Conservation (phyloP, 2,329 filamentous ascomycete species). For the Microdochium bolleyi region DNA sequence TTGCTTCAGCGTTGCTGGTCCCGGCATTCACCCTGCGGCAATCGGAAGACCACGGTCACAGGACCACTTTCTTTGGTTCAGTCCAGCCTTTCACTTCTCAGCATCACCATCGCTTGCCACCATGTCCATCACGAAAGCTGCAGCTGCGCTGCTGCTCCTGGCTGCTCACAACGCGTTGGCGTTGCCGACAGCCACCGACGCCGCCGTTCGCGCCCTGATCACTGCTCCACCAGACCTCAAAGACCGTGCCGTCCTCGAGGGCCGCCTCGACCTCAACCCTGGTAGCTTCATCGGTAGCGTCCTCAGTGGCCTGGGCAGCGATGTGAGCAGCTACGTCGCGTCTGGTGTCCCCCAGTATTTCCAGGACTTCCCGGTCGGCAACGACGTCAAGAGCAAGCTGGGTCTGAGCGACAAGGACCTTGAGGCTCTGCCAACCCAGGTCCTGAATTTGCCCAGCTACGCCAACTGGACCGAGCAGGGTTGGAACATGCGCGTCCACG, state of each 20-base stretch:
- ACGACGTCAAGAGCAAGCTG: constrained; percentile 51
- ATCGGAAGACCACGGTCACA: no score
- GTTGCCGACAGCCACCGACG: constrained; percentile 9
- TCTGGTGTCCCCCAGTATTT: constrained; percentile 62
- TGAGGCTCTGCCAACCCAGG: constrained; percentile 57
- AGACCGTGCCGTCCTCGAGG: constrained; percentile 6
- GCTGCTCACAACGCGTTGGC: constrained; percentile 11
- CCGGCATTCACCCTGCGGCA: no score
- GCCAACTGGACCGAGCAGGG: constrained; percentile 73
- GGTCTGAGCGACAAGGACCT: constrained; percentile 51
- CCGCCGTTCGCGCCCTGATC: constrained; percentile 30
- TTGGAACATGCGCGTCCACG: constrained; percentile 71
- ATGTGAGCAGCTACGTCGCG: constrained; percentile 51
- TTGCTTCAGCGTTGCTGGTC: no score
- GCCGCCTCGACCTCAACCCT: constrained; percentile 22
- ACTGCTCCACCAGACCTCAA: constrained; percentile 35
- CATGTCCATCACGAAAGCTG: constrained; percentile 2
- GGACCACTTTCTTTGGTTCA: no score
- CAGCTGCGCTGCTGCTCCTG: constrained; percentile 7
- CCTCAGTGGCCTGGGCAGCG: constrained; percentile 41
- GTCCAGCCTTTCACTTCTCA: neutral
- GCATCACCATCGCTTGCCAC: neutral
- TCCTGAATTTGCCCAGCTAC: constrained; percentile 62
- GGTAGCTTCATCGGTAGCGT: constrained; percentile 42
- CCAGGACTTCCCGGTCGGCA: constrained; percentile 55